These are phyloP conservation scores for Fusarium decemcellulare DNA, from an alignment of 2,329 filamentous ascomycete species.

Conservation along the genomic window DNA sequence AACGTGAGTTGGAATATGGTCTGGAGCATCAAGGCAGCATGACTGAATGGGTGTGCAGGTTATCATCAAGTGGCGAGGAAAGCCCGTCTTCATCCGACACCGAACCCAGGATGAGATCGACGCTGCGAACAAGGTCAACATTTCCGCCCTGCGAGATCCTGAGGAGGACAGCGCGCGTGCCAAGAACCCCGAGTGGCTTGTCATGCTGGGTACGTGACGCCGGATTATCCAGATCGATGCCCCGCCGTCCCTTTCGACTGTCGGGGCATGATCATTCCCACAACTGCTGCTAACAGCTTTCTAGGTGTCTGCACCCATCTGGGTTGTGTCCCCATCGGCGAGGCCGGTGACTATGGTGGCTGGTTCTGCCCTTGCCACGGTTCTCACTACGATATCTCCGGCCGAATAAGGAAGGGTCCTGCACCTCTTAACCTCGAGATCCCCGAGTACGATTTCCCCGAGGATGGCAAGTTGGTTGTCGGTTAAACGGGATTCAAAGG, in stretches of 20 bases:
- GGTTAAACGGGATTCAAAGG: constrained; percentile 74
- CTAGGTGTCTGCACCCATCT: constrained; percentile 98
- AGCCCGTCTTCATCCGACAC: constrained; percentile 99
- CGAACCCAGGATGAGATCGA: constrained; percentile 93
- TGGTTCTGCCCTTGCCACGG: constrained; percentile 99
- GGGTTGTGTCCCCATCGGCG: constrained; percentile 98
- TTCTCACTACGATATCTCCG: constrained; percentile 99
- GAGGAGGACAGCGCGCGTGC: constrained; percentile 93
- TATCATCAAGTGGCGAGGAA: constrained; percentile 99
- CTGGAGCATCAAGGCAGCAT: constrained; percentile 1
- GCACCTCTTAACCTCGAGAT: constrained; percentile 98
- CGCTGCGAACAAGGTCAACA: constrained; percentile 90
- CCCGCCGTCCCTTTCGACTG: too few species aligned
- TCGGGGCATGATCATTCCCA: not conserved
- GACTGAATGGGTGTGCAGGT: constrained; percentile 67
- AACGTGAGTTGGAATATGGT: constrained; percentile 76
- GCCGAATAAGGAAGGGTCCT: constrained; percentile 96
- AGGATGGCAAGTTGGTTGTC: constrained; percentile 90
- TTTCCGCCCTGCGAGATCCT: constrained; percentile 89
- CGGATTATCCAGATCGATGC: not conserved
- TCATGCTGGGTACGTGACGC: constrained; percentile 87
- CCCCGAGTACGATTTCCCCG: constrained; percentile 91
- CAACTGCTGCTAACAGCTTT: constrained; percentile 27
- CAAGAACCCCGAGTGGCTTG: constrained; percentile 98
- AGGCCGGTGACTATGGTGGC: constrained; percentile 97